Conservation (phyloP, 352 stramenopile species). For the Aphanomyces astaci region DNA sequence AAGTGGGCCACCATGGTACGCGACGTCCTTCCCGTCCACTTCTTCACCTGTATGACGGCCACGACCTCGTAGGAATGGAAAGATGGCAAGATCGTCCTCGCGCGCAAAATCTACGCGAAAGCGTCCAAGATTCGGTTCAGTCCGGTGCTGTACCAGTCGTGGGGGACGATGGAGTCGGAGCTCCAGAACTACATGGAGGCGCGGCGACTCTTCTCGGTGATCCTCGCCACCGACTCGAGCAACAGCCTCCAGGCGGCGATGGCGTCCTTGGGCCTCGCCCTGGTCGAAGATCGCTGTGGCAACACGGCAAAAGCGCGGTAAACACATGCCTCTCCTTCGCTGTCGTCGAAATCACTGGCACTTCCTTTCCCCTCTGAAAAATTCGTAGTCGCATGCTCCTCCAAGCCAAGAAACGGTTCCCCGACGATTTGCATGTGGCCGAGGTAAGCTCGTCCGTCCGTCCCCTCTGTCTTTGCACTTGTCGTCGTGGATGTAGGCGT, state of each 20-base stretch:
- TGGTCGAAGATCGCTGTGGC: constrained; percentile 57
- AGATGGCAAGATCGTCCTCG: constrained; percentile 68
- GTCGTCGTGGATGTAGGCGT: constrained; percentile 48
- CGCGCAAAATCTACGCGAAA: constrained; percentile 80
- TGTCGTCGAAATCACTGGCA: too few species aligned
- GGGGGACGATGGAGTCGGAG: constrained; percentile 79
- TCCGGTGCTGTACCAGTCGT: constrained; percentile 71
- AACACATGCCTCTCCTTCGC: not conserved
- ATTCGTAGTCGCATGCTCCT: constrained; percentile 39
- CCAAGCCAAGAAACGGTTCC: constrained; percentile 40
- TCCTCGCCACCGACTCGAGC: constrained; percentile 61
- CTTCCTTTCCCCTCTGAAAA: too few species aligned
- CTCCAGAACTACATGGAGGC: constrained; percentile 63
- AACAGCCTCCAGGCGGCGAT: constrained; percentile 35
- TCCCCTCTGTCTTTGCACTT: not conserved
- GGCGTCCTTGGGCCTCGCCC: constrained; percentile 61
- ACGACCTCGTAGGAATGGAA: constrained; percentile 56
- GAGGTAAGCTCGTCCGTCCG: not conserved
- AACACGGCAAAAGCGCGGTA: constrained; percentile 46
- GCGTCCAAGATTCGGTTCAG: constrained; percentile 66
- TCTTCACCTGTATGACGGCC: not conserved
- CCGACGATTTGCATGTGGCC: constrained; percentile 44
- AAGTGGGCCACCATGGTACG: constrained; percentile 77
- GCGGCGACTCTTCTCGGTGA: constrained; percentile 72
- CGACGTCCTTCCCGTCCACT: not conserved